A percentile compares a stretch with the other conserved stretches of the same genome.
phyloP scores from a whole-genome alignment of 2,329 filamentous ascomycete species.

The Monosporascus ibericus region DNA sequence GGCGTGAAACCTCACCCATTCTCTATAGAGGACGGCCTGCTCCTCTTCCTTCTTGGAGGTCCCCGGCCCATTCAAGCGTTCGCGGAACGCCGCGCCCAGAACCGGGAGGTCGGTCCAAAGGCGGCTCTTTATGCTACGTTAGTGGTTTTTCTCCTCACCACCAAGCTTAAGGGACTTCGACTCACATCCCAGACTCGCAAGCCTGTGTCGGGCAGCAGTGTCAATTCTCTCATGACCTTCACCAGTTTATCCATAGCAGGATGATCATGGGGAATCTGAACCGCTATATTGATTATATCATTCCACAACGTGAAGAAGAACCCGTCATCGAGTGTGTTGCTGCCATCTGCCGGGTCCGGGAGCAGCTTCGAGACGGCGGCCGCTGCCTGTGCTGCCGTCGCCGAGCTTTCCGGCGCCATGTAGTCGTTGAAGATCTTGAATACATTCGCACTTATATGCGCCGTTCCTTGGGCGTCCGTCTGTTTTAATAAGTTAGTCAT shows the following conservation, averaged over 20 bases:
- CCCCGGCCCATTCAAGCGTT: conserved; percentile 13
- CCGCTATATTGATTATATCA: conserved; percentile 14
- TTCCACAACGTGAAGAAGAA: conserved; percentile 21
- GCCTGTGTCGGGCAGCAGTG: conserved; percentile 17
- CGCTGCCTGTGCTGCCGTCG: conserved; percentile 10
- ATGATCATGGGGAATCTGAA: conserved; percentile 19
- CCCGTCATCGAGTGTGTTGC: conserved; percentile 9
- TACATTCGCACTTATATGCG: conserved; percentile 3
- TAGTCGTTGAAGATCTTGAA: conserved; percentile 18
- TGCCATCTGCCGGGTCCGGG: conserved; percentile 1
- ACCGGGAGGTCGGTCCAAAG: conserved; percentile 22
- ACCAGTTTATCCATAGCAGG: conserved; percentile 21
- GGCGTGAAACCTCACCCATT: conserved; percentile 21
- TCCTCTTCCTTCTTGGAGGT: conserved; percentile 4
- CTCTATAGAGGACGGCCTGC: conserved; percentile 1
- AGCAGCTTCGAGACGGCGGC: conserved; percentile 8
- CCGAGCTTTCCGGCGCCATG: conserved; percentile 6
- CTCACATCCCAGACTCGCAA: conserved; percentile 20
- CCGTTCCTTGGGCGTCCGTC: background rate
- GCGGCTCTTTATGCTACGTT: conserved; percentile 7
- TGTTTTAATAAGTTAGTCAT: background rate
- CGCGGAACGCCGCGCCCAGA: conserved; percentile 15
- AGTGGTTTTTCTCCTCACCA: background rate
- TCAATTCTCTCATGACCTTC: conserved; percentile 18
- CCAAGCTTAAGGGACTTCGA: background rate